Conservation (phyloP, 345 rosid species). For the Gossypium turneri region DNA sequence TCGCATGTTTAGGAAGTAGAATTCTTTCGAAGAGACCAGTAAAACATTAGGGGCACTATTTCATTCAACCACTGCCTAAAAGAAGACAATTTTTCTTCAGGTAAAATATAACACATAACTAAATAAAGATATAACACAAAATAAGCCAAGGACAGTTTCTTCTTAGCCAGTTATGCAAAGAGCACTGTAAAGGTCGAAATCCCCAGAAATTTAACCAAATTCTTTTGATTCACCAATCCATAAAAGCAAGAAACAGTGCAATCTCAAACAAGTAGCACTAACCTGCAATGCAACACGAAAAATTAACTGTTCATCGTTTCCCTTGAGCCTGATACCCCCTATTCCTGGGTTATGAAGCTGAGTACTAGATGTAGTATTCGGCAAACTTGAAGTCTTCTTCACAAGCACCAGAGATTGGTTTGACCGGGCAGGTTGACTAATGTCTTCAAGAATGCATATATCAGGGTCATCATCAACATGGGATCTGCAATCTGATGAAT, state of each 20-base stretch:
- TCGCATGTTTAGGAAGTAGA: neutral
- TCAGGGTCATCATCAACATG: slow-evolving; percentile 66
- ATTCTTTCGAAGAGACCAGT: neutral
- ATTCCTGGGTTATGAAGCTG: slow-evolving; percentile 32
- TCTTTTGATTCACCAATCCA: neutral
- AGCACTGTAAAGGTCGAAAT: neutral
- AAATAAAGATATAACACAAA: neutral
- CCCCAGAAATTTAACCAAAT: neutral
- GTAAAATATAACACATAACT: neutral
- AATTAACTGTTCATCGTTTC: slow-evolving; percentile 49
- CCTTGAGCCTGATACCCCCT: slow-evolving; percentile 38
- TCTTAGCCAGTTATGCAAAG: neutral
- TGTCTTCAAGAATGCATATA: slow-evolving; percentile 71
- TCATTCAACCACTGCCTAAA: slow-evolving; percentile 1
- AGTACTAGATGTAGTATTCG: slow-evolving; percentile 25
- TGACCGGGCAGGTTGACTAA: slow-evolving; percentile 49
- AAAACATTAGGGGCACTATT: neutral
- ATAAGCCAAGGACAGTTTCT: neutral
- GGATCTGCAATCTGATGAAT: slow-evolving; percentile 51
- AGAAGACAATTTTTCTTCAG: neutral
- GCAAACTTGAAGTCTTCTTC: slow-evolving; percentile 26
- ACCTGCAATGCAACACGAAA: slow-evolving; percentile 82
- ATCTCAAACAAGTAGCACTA: slow-evolving; percentile 19
- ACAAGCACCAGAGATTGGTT: slow-evolving; percentile 30
- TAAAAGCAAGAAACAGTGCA: slow-evolving; percentile 5